Evolutionary conservation across 495 filamentous ascomycete species (phyloP).

Genomic region (Podospora didyma): DNA sequence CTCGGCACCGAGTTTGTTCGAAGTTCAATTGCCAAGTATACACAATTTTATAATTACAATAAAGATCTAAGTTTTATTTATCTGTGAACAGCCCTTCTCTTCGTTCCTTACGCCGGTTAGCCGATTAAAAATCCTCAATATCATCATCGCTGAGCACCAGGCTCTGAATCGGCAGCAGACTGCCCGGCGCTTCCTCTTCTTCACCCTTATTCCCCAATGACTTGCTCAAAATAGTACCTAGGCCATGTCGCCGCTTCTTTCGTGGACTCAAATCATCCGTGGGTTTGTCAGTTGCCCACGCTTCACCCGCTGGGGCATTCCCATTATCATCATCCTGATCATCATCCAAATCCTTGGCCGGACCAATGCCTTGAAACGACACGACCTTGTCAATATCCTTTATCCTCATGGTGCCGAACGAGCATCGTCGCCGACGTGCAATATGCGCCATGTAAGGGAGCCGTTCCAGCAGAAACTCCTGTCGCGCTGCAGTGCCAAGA

Average conservation of each 20-base stretch:
- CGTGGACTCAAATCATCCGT: conserved; percentile 39
- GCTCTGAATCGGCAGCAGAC: conserved; percentile 50
- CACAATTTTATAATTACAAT: too few species aligned
- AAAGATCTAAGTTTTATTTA: too few species aligned
- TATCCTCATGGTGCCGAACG: conserved; percentile 21
- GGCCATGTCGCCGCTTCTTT: conserved; percentile 31
- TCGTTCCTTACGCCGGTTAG: too few species aligned
- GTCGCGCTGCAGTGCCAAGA: conserved; percentile 58
- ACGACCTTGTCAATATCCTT: conserved; percentile 67
- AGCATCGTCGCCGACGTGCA: conserved; percentile 31
- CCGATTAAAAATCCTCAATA: conserved; percentile 81
- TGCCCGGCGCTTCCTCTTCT: conserved; percentile 15
- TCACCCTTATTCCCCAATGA: conserved; percentile 14
- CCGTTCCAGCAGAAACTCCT: conserved; percentile 74
- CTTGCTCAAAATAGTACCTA: conserved; percentile 26
- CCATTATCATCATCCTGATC: conserved; percentile 40
- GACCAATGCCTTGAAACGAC: conserved; percentile 53
- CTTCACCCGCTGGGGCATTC: conserved; percentile 28
- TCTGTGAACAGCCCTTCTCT: too few species aligned
- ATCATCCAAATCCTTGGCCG: conserved; percentile 39
- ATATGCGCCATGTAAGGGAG: conserved; percentile 81
- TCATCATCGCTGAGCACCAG: conserved; percentile 89
- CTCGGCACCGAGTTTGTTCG: too few species aligned
- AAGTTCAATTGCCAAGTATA: too few species aligned
- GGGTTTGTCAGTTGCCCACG: conserved; percentile 57